Conservation (phyloP, 176 grass and related monocot species). For the Rhynchospora breviuscula region DNA sequence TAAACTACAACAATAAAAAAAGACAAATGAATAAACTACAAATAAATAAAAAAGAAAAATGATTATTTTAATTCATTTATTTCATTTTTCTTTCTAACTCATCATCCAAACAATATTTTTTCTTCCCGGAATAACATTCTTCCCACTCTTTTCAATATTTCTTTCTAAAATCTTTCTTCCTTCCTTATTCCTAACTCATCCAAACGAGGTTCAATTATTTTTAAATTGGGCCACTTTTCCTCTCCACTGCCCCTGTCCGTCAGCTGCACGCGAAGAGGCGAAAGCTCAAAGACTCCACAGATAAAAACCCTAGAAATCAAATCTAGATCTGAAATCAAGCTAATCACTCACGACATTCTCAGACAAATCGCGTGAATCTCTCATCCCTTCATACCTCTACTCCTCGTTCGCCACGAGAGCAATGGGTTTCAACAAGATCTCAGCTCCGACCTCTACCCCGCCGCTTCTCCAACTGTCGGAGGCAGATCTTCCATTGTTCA, state of each 20-base stretch:
- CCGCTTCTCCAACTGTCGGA: not conserved
- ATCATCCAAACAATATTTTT: too few relatives aligned
- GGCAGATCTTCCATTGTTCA: slow-evolving; percentile 48
- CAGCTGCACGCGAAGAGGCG: slow-evolving; percentile 23
- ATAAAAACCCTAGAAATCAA: not conserved
- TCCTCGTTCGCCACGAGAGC: slow-evolving; percentile 36
- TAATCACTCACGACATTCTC: slow-evolving; percentile 46
- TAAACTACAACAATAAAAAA: too few relatives aligned
- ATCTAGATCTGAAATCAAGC: not conserved
- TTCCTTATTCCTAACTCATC: too few relatives aligned
- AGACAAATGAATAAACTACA: too few relatives aligned
- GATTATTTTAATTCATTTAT: too few relatives aligned
- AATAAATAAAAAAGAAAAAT: too few relatives aligned
- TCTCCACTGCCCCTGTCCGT: not conserved
- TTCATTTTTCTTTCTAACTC: too few relatives aligned
- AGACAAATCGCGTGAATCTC: slow-evolving; percentile 66
- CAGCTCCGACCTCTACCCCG: not conserved
- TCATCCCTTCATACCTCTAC: slow-evolving; percentile 78
- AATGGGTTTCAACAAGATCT: slow-evolving; percentile 33
- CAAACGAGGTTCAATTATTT: too few relatives aligned
- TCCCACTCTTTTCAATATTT: too few relatives aligned
- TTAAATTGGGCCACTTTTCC: not conserved
- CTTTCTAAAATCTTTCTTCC: too few relatives aligned
- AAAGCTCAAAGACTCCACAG: not conserved
- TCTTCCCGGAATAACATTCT: too few relatives aligned